These are phyloP conservation scores for Trypanosoma brucei DNA, from an alignment of 208 protist species.

Conservation along the genomic window DNA sequence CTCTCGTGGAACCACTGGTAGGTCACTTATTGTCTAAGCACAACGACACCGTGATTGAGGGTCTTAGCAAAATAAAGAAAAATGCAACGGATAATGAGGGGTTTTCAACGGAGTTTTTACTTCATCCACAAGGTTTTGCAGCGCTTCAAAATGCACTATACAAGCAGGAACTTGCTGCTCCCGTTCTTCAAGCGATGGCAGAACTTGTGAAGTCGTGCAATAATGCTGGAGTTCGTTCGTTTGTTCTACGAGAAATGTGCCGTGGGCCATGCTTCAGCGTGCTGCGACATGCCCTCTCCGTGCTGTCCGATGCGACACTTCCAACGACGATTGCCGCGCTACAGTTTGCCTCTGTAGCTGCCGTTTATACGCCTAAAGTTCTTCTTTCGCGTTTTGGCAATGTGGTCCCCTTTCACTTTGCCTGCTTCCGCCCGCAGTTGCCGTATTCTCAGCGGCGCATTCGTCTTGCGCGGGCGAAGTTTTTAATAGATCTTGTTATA, in stretches of 20 bases:
- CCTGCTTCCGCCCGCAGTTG: conserved; percentile 72
- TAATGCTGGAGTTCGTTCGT: conserved; percentile 20
- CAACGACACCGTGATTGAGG: conserved; percentile 74
- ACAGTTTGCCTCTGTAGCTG: conserved; percentile 53
- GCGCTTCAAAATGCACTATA: conserved; percentile 42
- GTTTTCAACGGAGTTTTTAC: conserved; percentile 52
- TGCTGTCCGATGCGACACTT: conserved; percentile 50
- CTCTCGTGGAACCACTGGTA: conserved; percentile 71
- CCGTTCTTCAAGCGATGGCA: conserved; percentile 39
- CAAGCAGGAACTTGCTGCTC: conserved; percentile 33
- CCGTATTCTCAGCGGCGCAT: conserved; percentile 81
- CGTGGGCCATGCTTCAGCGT: conserved; percentile 51
- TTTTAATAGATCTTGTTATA: conserved; percentile 64
- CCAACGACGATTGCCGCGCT: conserved; percentile 43
- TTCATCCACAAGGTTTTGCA: conserved; percentile 54
- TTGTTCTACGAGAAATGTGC: conserved; percentile 60
- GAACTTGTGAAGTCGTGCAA: conserved; percentile 41
- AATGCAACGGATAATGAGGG: conserved; percentile 27
- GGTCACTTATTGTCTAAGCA: conserved; percentile 83
- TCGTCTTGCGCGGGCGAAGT: conserved; percentile 41
- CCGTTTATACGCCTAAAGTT: conserved; percentile 51
- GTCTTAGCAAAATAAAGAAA: conserved; percentile 64
- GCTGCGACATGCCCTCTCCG: conserved; percentile 39
- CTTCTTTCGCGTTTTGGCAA: conserved; percentile 67
- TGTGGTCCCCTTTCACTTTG: conserved; percentile 59